Evolutionary conservation across 2,329 filamentous ascomycete species (phyloP).

Genomic region (Salinomyces thailandicus): DNA sequence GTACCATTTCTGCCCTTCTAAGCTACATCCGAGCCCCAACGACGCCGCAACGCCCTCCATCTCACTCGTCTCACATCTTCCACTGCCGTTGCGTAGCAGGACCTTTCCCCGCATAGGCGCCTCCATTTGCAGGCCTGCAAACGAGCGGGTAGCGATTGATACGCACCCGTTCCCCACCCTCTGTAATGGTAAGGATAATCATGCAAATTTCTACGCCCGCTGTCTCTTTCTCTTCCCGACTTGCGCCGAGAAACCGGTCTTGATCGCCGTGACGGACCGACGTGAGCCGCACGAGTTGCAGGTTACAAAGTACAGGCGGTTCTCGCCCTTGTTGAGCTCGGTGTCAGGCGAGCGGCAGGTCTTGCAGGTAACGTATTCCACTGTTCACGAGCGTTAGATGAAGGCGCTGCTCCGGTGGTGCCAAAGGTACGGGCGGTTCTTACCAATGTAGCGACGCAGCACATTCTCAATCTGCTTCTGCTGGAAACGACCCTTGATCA

Average conservation of each 20-base stretch:
- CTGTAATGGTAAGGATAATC: no score
- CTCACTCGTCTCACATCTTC: no score
- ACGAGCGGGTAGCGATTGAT: no score
- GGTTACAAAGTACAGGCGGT: constrained; percentile 96
- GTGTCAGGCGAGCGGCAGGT: constrained; percentile 93
- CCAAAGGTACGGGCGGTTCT: constrained; percentile 21
- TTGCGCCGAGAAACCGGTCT: constrained; percentile 99
- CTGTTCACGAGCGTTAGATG: constrained; percentile 31
- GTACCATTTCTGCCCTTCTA: no score
- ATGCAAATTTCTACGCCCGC: constrained; percentile 22
- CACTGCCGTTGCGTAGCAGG: no score
- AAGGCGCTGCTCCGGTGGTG: background rate
- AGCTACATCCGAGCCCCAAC: no score
- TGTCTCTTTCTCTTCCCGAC: constrained; percentile 97
- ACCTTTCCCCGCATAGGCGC: no score
- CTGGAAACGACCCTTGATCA: constrained; percentile 99
- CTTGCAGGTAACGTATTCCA: constrained; percentile 98
- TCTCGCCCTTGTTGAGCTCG: constrained; percentile 96
- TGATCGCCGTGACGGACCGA: constrained; percentile 92
- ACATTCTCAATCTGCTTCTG: constrained; percentile 99
- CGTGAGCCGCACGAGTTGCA: constrained; percentile 63
- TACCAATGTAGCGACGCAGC: constrained; percentile 86
- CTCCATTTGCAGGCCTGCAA: no score
- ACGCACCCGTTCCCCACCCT: no score
- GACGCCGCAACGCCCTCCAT: no score